Evolutionary conservation across 305 asterid species (phyloP).

Genomic region (Fraxinus sp.): DNA sequence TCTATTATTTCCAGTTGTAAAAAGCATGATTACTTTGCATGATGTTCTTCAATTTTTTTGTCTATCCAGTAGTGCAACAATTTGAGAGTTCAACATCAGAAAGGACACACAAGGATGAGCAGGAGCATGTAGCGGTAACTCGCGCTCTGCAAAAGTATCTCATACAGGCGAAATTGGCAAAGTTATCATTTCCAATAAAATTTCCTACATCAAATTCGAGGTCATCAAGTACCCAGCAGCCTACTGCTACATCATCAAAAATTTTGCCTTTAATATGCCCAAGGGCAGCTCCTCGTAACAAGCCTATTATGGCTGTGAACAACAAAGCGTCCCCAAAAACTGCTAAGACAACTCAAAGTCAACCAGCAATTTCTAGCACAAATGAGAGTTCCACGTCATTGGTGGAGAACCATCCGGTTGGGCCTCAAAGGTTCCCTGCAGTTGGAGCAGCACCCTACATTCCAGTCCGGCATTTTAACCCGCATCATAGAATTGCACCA

Average conservation of each 20-base stretch:
- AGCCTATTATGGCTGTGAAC: constrained; percentile 28
- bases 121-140: constrained; percentile 35
- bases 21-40: background rate
- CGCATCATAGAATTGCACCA: constrained; percentile 70
- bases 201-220: constrained; percentile 32
- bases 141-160: constrained; percentile 35
- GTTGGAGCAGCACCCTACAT: constrained; percentile 92
- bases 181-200: constrained; percentile 25
- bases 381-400: constrained; percentile 27
- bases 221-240: constrained; percentile 31
- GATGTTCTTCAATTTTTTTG: constrained; percentile 2
- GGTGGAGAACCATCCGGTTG: constrained; percentile 31
- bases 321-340: constrained; percentile 18
- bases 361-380: constrained; percentile 25
- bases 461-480: constrained; percentile 70
- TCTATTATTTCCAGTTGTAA: background rate
- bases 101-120: constrained; percentile 32
- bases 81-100: constrained; percentile 22
- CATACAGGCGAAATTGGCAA: constrained; percentile 24
- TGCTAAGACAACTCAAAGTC: constrained; percentile 34
- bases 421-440: constrained; percentile 66
- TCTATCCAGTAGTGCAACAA: constrained; percentile 31
- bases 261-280: constrained; percentile 50
- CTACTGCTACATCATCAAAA: constrained; percentile 42
- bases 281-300: constrained; percentile 33